These are phyloP conservation scores for Phellinidium pouzarii DNA, from an alignment of 1,284 basidiomycete species.

Conservation along the genomic window DNA sequence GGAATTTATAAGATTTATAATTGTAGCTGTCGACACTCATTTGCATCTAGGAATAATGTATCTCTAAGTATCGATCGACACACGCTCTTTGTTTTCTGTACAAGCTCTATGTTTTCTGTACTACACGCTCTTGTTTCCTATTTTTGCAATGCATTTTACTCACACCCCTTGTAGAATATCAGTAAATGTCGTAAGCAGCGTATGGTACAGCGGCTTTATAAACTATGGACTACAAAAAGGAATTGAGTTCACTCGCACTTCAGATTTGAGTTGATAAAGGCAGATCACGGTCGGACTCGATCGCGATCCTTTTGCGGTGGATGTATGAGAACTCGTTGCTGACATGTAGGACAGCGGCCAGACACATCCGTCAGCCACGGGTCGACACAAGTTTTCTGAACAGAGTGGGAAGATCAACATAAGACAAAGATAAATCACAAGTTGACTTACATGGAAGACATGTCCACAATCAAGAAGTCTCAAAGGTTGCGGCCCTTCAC, in stretches of 20 bases:
- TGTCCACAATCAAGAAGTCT: slow-evolving; percentile 68
- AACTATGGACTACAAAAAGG: background rate
- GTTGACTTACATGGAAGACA: slow-evolving; percentile 68
- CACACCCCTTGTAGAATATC: no score
- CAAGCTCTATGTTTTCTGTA: background rate
- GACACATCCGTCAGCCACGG: slow-evolving; percentile 73
- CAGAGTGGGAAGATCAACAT: background rate
- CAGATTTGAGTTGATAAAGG: background rate
- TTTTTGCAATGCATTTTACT: background rate
- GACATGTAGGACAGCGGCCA: slow-evolving; percentile 74
- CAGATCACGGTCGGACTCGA: background rate
- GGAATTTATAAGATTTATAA: background rate
- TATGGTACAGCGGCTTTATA: background rate
- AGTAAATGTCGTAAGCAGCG: background rate
- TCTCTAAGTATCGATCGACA: background rate
- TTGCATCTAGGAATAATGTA: background rate
- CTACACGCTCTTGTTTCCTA: background rate
- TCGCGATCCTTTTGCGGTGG: slow-evolving; percentile 1
- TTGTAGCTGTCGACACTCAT: background rate
- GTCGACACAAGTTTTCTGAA: slow-evolving; percentile 72
- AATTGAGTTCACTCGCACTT: background rate
- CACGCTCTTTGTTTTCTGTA: background rate
- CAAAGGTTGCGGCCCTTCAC: slow-evolving; percentile 66
- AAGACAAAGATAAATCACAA: background rate
- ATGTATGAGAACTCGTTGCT: slow-evolving; percentile 43